Evolutionary conservation across 1,139 yeast genomes (phyloP).

Genomic region (Sugiyamaella novakii): DNA sequence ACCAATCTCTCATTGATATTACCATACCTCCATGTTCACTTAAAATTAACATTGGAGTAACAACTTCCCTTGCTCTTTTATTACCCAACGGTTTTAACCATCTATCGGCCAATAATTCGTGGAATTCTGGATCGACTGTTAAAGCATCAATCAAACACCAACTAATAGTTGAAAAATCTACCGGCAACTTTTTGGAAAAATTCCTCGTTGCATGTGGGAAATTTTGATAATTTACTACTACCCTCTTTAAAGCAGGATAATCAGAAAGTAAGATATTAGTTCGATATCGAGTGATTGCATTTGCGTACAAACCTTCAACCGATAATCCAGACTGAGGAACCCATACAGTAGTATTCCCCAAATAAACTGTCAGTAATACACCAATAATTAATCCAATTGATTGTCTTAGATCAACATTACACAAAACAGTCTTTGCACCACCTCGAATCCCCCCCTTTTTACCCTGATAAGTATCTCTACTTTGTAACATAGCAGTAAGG

Average conservation of each 20-base stretch:
- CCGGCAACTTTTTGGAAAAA: slow-evolving; percentile 72
- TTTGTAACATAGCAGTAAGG: slow-evolving; percentile 59
- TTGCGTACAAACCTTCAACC: slow-evolving; percentile 85
- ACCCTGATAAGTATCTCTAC: slow-evolving; percentile 48
- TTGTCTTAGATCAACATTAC: slow-evolving; percentile 82
- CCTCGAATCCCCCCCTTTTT: slow-evolving; percentile 21
- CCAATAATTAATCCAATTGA: slow-evolving; percentile 88
- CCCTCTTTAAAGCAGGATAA: slow-evolving; percentile 87
- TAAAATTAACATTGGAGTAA: slow-evolving; percentile 86
- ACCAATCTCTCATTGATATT: slow-evolving; percentile 88
- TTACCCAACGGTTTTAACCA: slow-evolving; percentile 93
- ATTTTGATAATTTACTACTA: slow-evolving; percentile 89
- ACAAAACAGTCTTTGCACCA: slow-evolving; percentile 47
- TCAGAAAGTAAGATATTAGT: slow-evolving; percentile 81
- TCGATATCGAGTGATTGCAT: slow-evolving; percentile 66
- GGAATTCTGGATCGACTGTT: slow-evolving; percentile 93
- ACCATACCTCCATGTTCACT: slow-evolving; percentile 98
- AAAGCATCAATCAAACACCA: slow-evolving; percentile 91
- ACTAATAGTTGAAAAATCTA: slow-evolving; percentile 75
- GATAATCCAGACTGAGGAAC: slow-evolving; percentile 75
- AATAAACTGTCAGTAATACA: slow-evolving; percentile 73
- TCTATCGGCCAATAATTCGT: slow-evolving; percentile 85
- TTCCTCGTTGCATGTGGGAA: slow-evolving; percentile 85
- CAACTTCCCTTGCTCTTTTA: slow-evolving; percentile 69
- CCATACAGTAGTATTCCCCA: slow-evolving; percentile 84